These are phyloP conservation scores for Brassica juncea DNA, from an alignment of 345 rosid genomes.

Conservation along the genomic window DNA sequence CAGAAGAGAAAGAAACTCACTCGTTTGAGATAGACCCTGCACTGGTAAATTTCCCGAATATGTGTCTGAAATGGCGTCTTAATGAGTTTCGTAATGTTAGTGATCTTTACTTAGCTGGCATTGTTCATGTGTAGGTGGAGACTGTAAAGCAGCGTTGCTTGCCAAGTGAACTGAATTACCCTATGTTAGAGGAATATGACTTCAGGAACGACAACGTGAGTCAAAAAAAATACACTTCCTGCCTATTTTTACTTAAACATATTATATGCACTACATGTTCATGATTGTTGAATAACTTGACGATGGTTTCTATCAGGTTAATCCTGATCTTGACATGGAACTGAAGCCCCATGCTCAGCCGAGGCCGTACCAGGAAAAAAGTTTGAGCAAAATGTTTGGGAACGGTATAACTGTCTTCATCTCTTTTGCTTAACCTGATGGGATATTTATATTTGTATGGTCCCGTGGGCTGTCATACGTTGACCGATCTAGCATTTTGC, in stretches of 20 bases:
- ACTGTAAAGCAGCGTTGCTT: constrained; percentile 95
- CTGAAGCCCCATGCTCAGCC: constrained; percentile 95
- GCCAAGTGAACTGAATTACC: constrained; percentile 96
- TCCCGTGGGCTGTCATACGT: background rate
- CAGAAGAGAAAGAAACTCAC: constrained; percentile 94
- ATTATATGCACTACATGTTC: constrained; percentile 10
- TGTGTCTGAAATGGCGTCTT: background rate
- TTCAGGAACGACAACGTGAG: constrained; percentile 93
- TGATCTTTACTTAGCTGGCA: background rate
- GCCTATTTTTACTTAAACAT: constrained; percentile 2
- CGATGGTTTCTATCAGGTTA: constrained; percentile 54
- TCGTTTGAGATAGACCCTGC: constrained; percentile 89
- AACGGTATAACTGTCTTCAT: constrained; percentile 54
- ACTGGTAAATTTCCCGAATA: constrained; percentile 50
- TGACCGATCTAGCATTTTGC: constrained; percentile 14
- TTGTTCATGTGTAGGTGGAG: constrained; percentile 65
- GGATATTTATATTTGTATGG: background rate
- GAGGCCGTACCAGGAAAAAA: constrained; percentile 94
- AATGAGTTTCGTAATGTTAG: background rate
- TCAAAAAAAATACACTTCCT: constrained; percentile 2
- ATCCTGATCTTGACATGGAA: constrained; percentile 92
- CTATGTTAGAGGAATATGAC: constrained; percentile 98
- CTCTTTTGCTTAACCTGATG: background rate
- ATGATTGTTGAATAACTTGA: constrained; percentile 15
- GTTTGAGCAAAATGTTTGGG: constrained; percentile 99